Evolutionary conservation across 257 asterid species (phyloP), one percentile per base, ranked within the genome.

Genomic region (Fraxinus cuspidata): DNA sequence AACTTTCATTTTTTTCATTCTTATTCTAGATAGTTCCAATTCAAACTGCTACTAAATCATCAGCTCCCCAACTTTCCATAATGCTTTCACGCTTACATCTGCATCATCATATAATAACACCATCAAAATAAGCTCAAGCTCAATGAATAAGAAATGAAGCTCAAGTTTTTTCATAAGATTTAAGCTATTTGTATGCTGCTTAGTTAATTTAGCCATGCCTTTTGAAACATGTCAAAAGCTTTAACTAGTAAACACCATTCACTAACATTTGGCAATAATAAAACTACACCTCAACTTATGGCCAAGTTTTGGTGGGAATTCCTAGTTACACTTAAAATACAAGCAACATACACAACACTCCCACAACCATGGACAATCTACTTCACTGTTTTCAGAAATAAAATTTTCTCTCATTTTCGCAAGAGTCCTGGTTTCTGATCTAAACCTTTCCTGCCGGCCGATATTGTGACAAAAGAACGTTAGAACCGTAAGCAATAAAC

Each of bases 1-100:
- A 71, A 71, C 76, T 77, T 60, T 74, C 71, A 75, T 77, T 71
- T 60, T 74, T 76, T 77, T 79, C 83, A 75, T 82, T 79, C 71
- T 68, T 47, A 51, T 23, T 75, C 80, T 70, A 49, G 70, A 74
- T 53, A 9, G n/a, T 63, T 63, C 76, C 64, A 51, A 67, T 53
- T 58, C 73, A 66, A 68, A 60, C 72, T 76, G 28, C 60, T 27
- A 71, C n/a, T 32, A 31, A 21, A 47, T 75, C 75, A 77, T 35
- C 67, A 34, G 76, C 60, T 29, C 34, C 70, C 76, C 81, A 65
- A 68, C 25, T 7, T 77, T 13, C 58, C 60, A 79, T 63, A 51
- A 70, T 31, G 60, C 63, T 78, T 53, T 6, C 65, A n/a, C 68
- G 25, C 32, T 60, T 21, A 31, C 31, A 25, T 60, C 68, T 60